phyloP scores from a whole-genome alignment of 1,284 basidiomycete species.

The Entoloma clypeatum region DNA sequence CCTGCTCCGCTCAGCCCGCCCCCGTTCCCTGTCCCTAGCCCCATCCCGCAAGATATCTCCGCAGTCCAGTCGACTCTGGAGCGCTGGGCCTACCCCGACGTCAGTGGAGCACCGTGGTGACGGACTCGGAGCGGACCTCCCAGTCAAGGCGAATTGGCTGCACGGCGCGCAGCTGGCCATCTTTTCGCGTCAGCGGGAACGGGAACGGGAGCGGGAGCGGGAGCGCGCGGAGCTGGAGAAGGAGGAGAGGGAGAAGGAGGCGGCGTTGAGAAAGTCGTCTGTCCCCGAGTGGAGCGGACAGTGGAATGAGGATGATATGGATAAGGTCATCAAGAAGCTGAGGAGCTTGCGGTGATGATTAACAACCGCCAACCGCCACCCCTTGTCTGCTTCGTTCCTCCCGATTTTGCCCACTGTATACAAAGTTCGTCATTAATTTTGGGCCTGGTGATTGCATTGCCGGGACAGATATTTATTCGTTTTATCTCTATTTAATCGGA shows the following conservation, averaged over 20 bases:
- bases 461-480: background rate
- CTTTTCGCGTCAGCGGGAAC: too few species aligned
- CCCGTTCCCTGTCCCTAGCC: slow-evolving; percentile 19
- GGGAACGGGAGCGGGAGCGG: too few species aligned
- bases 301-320: slow-evolving; percentile 30
- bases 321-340: slow-evolving; percentile 27
- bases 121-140: background rate
- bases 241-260: slow-evolving; percentile 8
- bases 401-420: too few species aligned
- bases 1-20: slow-evolving; percentile 17
- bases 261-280: slow-evolving; percentile 5
- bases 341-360: slow-evolving; percentile 19
- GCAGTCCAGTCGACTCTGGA: slow-evolving; percentile 4
- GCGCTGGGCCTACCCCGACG: slow-evolving; percentile 10
- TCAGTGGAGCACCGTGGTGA: slow-evolving; percentile 9
- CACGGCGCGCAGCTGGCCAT: slow-evolving; percentile 12
- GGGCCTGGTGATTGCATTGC: background rate
- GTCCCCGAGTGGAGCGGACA: slow-evolving; percentile 27
- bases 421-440: too few species aligned
- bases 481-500: background rate
- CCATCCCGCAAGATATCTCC: slow-evolving; percentile 2
- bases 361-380: too few species aligned
- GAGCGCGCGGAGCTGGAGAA: too few species aligned
- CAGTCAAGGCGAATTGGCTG: slow-evolving; percentile 18
- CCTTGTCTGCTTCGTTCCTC: too few species aligned